These are phyloP conservation scores for Colletotrichum graminicola DNA, from an alignment of 2,329 filamentous ascomycete genomes.

Conservation along the genomic window DNA sequence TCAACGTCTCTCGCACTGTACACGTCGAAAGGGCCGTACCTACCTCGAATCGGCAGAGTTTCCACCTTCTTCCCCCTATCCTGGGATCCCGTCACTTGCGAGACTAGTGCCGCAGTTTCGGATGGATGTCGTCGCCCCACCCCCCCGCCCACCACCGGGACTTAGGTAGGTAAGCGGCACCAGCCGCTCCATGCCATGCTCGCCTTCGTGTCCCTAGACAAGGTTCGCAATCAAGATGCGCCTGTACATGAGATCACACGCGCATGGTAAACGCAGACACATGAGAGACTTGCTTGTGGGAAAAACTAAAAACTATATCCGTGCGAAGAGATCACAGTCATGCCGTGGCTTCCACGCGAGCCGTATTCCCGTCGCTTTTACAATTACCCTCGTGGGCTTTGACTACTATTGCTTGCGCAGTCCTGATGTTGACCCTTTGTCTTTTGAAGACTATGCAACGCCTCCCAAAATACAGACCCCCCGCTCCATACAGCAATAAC, in stretches of 20 bases:
- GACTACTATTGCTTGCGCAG: slow-evolving; percentile 38
- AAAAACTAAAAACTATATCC: not conserved
- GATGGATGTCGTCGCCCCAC: not conserved
- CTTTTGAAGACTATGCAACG: not conserved
- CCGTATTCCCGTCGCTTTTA: no score
- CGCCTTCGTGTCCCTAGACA: no score
- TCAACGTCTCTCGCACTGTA: no score
- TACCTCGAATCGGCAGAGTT: no score
- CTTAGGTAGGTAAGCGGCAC: not conserved
- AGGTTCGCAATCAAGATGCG: not conserved
- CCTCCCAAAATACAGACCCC: slow-evolving; percentile 11
- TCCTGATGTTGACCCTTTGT: slow-evolving; percentile 23
- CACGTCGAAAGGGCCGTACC: no score
- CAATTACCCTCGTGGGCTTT: slow-evolving; percentile 1
- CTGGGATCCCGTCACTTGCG: not conserved
- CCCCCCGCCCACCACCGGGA: not conserved
- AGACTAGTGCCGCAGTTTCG: not conserved
- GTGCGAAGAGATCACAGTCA: not conserved
- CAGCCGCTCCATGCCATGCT: not conserved
- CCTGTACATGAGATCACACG: not conserved
- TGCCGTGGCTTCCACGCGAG: not conserved
- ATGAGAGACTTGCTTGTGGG: not conserved
- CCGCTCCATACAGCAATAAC: not conserved
- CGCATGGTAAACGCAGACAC: not conserved
- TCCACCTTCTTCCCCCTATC: no score